phyloP scores from a whole-genome alignment of 805 yeast species.

The Ogataea populi-albae region DNA sequence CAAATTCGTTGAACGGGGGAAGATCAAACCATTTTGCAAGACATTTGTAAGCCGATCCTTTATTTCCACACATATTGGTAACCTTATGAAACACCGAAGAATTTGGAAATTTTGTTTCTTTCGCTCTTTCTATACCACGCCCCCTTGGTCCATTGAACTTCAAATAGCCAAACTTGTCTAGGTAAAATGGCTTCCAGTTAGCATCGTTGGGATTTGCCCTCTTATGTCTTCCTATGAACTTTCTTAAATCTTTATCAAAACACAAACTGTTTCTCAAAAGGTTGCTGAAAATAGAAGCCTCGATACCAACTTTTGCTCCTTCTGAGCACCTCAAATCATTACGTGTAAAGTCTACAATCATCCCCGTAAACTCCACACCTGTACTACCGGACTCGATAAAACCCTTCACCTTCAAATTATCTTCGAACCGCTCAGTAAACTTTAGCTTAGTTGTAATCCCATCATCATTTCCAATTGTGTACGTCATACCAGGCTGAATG shows the following conservation, averaged over 20 bases:
- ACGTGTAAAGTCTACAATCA: slow-evolving; percentile 29
- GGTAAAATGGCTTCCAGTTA: slow-evolving; percentile 29
- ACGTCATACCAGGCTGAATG: slow-evolving; percentile 26
- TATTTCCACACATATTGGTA: slow-evolving; percentile 25
- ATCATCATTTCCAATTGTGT: slow-evolving; percentile 12
- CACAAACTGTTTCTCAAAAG: slow-evolving; percentile 28
- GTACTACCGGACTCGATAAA: slow-evolving; percentile 20
- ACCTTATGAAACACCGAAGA: slow-evolving; percentile 29
- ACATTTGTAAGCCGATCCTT: slow-evolving; percentile 25
- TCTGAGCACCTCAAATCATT: slow-evolving; percentile 28
- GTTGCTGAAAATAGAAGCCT: slow-evolving; percentile 31
- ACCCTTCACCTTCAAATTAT: slow-evolving; percentile 18
- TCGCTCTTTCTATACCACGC: slow-evolving; percentile 6
- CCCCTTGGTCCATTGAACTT: slow-evolving; percentile 10
- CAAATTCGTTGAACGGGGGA: slow-evolving; percentile 35
- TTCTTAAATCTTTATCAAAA: slow-evolving; percentile 23
- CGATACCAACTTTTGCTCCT: slow-evolving; percentile 24
- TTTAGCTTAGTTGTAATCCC: slow-evolving; percentile 16
- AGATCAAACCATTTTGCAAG: slow-evolving; percentile 36
- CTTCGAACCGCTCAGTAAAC: slow-evolving; percentile 20
- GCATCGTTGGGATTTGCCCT: slow-evolving; percentile 10
- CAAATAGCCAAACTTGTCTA: slow-evolving; percentile 31
- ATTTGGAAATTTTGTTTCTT: slow-evolving; percentile 29
- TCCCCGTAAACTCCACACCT: slow-evolving; percentile 26
- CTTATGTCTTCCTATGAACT: slow-evolving; percentile 25